These are phyloP conservation scores for Prunus mongolica DNA, from an alignment of 306 rosid species.

Conservation along the genomic window DNA sequence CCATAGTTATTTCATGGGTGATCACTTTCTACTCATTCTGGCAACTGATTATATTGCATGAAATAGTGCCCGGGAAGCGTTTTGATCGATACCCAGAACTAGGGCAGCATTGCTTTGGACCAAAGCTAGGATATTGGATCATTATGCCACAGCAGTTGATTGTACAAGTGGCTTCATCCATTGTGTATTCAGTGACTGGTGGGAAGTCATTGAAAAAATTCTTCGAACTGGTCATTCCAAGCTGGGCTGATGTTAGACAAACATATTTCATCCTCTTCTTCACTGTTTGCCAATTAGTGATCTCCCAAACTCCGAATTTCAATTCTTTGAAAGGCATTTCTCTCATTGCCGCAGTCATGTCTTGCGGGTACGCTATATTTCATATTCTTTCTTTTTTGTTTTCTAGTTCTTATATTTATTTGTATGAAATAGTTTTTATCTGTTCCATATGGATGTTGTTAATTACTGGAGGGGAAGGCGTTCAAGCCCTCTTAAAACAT, in stretches of 20 bases:
- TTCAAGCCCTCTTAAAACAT: no score
- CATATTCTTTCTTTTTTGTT: neutral
- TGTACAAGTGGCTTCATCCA: constrained; percentile 52
- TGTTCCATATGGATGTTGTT: no score
- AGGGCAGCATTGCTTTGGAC: constrained; percentile 50
- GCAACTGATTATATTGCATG: constrained; percentile 60
- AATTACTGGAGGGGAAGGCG: no score
- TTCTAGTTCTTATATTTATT: neutral
- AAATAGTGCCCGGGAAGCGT: constrained; percentile 42
- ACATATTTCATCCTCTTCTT: constrained; percentile 55
- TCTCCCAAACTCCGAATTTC: constrained; percentile 68
- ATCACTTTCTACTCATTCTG: constrained; percentile 62
- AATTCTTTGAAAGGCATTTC: constrained; percentile 50
- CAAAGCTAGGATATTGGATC: constrained; percentile 42
- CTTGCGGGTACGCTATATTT: constrained; percentile 25
- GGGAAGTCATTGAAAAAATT: constrained; percentile 67
- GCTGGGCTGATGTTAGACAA: neutral
- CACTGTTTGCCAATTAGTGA: constrained; percentile 24
- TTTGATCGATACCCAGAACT: constrained; percentile 57
- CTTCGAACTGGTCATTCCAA: constrained; percentile 5
- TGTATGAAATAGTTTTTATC: neutral
- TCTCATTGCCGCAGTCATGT: constrained; percentile 60
- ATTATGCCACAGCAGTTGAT: constrained; percentile 52
- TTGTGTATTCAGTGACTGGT: constrained; percentile 65
- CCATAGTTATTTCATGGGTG: constrained; percentile 45